These are phyloP conservation scores for Fraxinus americana DNA, from an alignment of 257 asterid species.

Conservation along the genomic window DNA sequence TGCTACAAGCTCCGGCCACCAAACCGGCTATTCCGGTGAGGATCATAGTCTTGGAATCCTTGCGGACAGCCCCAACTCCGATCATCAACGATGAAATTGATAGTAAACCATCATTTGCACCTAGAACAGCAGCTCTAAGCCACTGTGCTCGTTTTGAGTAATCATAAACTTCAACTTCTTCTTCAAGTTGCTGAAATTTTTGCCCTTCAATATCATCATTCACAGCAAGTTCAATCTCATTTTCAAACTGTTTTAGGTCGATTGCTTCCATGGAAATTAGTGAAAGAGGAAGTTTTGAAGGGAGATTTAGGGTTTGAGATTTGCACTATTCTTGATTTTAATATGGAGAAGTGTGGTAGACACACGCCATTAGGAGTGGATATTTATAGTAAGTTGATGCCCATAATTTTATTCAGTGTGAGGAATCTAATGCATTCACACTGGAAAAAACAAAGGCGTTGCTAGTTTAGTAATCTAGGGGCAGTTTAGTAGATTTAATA, in stretches of 20 bases:
- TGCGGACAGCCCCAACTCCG: slow-evolving; percentile 67
- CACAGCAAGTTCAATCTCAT: slow-evolving; percentile 5
- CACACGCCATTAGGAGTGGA: no score
- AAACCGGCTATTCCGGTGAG: slow-evolving; percentile 65
- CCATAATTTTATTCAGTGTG: no score
- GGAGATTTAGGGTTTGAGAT: background rate
- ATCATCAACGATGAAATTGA: slow-evolving; percentile 47
- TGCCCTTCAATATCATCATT: slow-evolving; percentile 44
- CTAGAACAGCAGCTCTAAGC: slow-evolving; percentile 43
- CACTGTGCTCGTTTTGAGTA: slow-evolving; percentile 66
- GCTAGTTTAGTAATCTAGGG: no score
- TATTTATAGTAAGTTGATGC: no score
- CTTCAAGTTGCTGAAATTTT: slow-evolving; percentile 5
- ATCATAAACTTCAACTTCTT: slow-evolving; percentile 35
- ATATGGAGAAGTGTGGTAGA: slow-evolving; percentile 33
- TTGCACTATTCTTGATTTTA: background rate
- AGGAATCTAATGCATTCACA: no score
- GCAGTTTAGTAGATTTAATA: no score
- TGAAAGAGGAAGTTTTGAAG: background rate
- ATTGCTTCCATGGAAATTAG: slow-evolving; percentile 28
- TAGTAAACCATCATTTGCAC: slow-evolving; percentile 58
- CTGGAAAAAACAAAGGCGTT: no score
- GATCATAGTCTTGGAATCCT: slow-evolving; percentile 58
- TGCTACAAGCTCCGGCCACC: slow-evolving; percentile 78
- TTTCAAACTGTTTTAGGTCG: slow-evolving; percentile 15